Evolutionary conservation across 2,329 filamentous ascomycete species (phyloP), one percentile per base, ranked within the genome.

Genomic region (Calonectria henricotiae): DNA sequence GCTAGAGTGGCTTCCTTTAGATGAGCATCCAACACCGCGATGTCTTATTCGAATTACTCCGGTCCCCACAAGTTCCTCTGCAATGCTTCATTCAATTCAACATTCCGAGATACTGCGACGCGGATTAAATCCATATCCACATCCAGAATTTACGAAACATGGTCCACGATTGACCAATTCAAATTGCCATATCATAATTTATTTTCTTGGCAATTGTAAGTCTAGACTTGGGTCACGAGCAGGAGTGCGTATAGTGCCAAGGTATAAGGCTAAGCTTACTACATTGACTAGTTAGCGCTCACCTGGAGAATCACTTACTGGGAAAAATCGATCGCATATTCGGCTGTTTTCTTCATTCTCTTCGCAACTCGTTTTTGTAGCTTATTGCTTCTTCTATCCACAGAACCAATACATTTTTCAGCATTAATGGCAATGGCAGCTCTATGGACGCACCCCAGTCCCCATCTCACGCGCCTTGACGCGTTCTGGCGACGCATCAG

Each of bases 391-490:
- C 7, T 30, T 30, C 27, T 30, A 30, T 7, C 7, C 4, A 30
- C 27, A 30, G 27, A 30, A 30, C 4, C 27, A 30, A 30, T 4
- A 30, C 6, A 5, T 20, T 47, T 47, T 49, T 5, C 46, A 17
- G 6, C 5, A 6, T 7, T 11, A 37, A 37, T 55, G 15, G 35
- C 5, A 17, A 55, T 55, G 51, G n/a, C 32, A 15, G 5, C 51
- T 5, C 32, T 55, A 2, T 55, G 51, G 51, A 23, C 51, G 4
- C 51, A 55, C 20, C 51, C 51, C 27, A 23, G 17, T 11, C 32
- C 51, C 4, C 30, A 55, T 35, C 30, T 55, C 11, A 55, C 51
- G 30, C 51, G 51, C 23, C 32, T 55, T 11, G 51, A 55, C 13
- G 32, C 51, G 6, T 55, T 55, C 51, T 23, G 51, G 12, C 15